These are phyloP conservation scores for Anacardium occidentale DNA, from an alignment of 345 rosid genomes.

Conservation along the genomic window DNA sequence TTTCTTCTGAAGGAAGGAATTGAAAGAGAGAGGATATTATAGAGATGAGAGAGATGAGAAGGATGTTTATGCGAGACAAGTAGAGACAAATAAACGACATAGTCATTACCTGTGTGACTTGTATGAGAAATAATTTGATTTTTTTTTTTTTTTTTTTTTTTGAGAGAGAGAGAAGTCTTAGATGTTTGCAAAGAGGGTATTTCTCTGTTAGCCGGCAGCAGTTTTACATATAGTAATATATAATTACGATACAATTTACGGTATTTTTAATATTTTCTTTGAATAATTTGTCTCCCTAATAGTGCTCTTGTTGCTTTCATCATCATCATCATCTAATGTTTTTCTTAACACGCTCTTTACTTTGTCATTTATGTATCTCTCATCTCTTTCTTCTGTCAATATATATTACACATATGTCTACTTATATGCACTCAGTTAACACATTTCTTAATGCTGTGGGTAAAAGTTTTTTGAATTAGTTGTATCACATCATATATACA, in stretches of 20 bases:
- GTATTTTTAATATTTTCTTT: slow-evolving; percentile 2
- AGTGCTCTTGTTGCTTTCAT: slow-evolving; percentile 30
- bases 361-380: slow-evolving; percentile 13
- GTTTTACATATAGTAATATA: not conserved
- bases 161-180: slow-evolving; percentile 31
- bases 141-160: too few relatives aligned
- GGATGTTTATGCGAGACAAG: slow-evolving; percentile 8
- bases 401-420: not conserved
- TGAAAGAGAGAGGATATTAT: slow-evolving; percentile 14
- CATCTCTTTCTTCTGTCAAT: not conserved
- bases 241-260: not conserved
- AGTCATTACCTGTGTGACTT: slow-evolving; percentile 21
- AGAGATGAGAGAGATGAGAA: slow-evolving; percentile 10
- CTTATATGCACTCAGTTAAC: not conserved
- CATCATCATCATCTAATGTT: not conserved
- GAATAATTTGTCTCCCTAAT: slow-evolving; percentile 12
- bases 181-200: slow-evolving; percentile 10
- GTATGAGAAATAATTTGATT: not conserved
- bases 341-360: slow-evolving; percentile 25
- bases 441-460: not conserved
- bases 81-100: slow-evolving; percentile 33
- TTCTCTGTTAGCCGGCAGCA: slow-evolving; percentile 34
- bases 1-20: not conserved
- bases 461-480: not conserved
- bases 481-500: not conserved